phyloP scores from a whole-genome alignment of 768 basidiomycete genomes.

The Russula compacta region DNA sequence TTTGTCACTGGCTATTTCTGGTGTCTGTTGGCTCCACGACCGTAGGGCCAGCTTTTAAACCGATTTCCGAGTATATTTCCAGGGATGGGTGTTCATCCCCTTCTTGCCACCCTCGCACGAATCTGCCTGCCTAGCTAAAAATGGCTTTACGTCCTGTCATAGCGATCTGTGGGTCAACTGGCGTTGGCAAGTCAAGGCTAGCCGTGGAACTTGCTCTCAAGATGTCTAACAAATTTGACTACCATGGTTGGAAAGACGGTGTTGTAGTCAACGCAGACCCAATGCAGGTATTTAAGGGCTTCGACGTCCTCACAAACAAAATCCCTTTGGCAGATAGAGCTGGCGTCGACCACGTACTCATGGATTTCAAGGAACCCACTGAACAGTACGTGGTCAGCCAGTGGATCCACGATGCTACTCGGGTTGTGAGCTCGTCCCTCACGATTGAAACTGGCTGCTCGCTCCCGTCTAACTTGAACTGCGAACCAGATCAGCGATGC shows the following conservation, averaged over 20 bases:
- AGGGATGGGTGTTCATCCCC: no score
- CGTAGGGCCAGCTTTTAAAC: no score
- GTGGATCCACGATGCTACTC: conserved; percentile 79
- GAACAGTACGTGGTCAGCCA: conserved; percentile 82
- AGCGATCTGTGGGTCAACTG: conserved; percentile 86
- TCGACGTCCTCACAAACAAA: conserved; percentile 95
- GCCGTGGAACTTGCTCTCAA: conserved; percentile 78
- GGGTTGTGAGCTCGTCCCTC: conserved; percentile 44
- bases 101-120: no score
- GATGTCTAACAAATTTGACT: conserved; percentile 30
- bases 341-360: conserved; percentile 81
- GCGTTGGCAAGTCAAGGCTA: conserved; percentile 91
- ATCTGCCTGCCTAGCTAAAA: no score
- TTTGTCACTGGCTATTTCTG: no score
- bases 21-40: no score
- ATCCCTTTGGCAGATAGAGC: conserved; percentile 63
- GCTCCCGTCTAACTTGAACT: conserved; percentile 2
- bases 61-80: no score
- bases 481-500: conserved; percentile 62
- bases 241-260: conserved; percentile 46
- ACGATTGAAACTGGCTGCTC: background rate
- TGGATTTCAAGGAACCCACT: conserved; percentile 80
- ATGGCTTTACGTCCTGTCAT: conserved; percentile 59
- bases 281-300: conserved; percentile 94
- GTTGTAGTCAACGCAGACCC: conserved; percentile 92